These are phyloP conservation scores for Domatiomyces catenatus DNA, from an alignment of 2,329 filamentous ascomycete species.

Conservation along the genomic window DNA sequence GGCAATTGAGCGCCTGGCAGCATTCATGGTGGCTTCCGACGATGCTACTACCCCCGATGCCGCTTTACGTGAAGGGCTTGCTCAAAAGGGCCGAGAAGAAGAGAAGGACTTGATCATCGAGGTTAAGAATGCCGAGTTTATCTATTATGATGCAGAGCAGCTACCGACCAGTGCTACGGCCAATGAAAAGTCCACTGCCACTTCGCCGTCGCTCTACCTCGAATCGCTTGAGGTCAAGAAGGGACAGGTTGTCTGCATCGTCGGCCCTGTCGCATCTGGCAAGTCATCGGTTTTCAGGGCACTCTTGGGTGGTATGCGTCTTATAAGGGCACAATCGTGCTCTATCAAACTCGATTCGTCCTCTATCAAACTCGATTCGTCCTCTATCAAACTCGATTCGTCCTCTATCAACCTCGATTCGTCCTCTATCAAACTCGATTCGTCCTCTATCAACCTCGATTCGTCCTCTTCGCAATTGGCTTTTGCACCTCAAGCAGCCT, in stretches of 20 bases:
- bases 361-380: no score
- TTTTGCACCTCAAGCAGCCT: no score
- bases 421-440: background rate
- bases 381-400: no score
- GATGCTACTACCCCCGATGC: background rate
- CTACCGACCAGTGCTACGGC: background rate
- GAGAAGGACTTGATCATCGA: no score
- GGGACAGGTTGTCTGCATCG: constrained; percentile 3
- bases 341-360: no score
- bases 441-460: background rate
- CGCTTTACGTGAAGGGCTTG: no score
- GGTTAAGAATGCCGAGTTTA: no score
- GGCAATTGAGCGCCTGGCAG: background rate
- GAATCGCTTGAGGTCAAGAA: background rate
- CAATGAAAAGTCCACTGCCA: background rate
- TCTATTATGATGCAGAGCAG: no score
- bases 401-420: no score
- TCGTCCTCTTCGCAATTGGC: no score
- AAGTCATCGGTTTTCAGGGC: constrained; percentile 14
- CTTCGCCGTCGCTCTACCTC: background rate
- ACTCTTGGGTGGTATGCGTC: constrained; percentile 10
- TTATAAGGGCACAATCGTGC: constrained; percentile 8
- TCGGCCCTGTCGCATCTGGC: constrained; percentile 14
- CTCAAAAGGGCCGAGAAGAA: no score
- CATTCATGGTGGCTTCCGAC: background rate